Evolutionary conservation across 768 basidiomycete genomes (phyloP).

Genomic region (Podaxis sp.): DNA sequence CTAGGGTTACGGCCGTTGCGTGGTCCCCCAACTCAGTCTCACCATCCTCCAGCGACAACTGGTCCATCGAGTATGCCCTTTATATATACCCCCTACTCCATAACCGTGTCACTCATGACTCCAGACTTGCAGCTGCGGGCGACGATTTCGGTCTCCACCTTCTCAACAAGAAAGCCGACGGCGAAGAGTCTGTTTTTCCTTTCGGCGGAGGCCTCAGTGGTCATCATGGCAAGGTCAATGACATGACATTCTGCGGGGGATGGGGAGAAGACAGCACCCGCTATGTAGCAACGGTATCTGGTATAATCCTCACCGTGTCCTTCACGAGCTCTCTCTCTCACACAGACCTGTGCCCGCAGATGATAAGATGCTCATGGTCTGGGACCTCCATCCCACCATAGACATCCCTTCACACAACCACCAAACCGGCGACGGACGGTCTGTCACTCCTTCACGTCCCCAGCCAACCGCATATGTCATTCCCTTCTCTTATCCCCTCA

Average conservation of each 20-base stretch:
- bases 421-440: conserved; percentile 27
- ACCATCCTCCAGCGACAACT: conserved; percentile 60
- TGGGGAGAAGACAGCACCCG: conserved; percentile 63
- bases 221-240: conserved; percentile 77
- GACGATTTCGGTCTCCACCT: conserved; percentile 71
- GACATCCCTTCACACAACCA: conserved; percentile 41
- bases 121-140: conserved; percentile 66
- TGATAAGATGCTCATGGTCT: conserved; percentile 83
- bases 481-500: conserved; percentile 70
- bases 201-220: conserved; percentile 83
- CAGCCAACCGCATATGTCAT: conserved; percentile 81
- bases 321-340: conserved; percentile 8
- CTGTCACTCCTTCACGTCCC: conserved; percentile 39
- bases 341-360: conserved; percentile 39
- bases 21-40: conserved; percentile 76
- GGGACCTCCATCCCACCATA: conserved; percentile 71
- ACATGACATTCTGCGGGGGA: conserved; percentile 80
- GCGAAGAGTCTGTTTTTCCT: conserved; percentile 54
- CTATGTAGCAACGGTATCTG: conserved; percentile 82
- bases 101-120: neutral
- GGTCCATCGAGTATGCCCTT: conserved; percentile 66
- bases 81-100: neutral
- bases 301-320: conserved; percentile 32
- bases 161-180: conserved; percentile 53
- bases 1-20: conserved; percentile 69